Base-by-base conservation (phyloP, 2,329 filamentous ascomycete genomes). In the Pestalotiopsis fici region DNA sequence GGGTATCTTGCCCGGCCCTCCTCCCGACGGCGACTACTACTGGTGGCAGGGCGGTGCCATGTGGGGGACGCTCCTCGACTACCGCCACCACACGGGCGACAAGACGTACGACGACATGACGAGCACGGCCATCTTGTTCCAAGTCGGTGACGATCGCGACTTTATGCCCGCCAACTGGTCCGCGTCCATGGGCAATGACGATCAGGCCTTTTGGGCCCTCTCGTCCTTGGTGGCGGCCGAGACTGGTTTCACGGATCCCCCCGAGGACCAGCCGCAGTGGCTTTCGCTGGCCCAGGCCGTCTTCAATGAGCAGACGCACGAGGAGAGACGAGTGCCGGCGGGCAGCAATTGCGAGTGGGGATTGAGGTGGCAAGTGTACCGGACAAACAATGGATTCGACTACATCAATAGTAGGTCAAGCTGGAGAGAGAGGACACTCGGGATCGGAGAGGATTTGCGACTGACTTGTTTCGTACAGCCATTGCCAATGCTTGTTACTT, bases 281-380 rank as follows among this genome's bases (percentile, higher is more conserved):
- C 79, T 91, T 15, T 85, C 89, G 1, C 83, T 94, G 4, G 91
- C 89, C 0, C 88, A 93, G 76, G 90, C 88, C 56, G 90, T 93
- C 4, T 95, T 87, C 74, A 89, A 92, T 71, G 88, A 88, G 1
- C 83, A 86, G 67, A 88, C 86, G 0, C 72, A 79, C 59, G 80
- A 84, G 13, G 85, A 90, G 56, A 92, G 93, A 81, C 90, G 94
- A 74, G 86, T 75, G 11, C 54, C 72, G 12, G 78, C 84, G 5
- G 77, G 83, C 0, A 83, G 83, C 2, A 57, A 23, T 11, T 95
- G 93, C 73, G 83, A 84, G 25, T 92, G 92, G 70, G 93, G 92
- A 11, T 75, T 95, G 72, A 84, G 91, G 73, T 94, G 92, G 91
- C 93, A 96, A 81, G 91, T 95, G 68, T 93, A 90, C 66, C 82